Percentiles rank a stretch among this genome's conserved stretches.
phyloP scores from a whole-genome alignment of 306 rosid species.

The Mimosa pudica region DNA sequence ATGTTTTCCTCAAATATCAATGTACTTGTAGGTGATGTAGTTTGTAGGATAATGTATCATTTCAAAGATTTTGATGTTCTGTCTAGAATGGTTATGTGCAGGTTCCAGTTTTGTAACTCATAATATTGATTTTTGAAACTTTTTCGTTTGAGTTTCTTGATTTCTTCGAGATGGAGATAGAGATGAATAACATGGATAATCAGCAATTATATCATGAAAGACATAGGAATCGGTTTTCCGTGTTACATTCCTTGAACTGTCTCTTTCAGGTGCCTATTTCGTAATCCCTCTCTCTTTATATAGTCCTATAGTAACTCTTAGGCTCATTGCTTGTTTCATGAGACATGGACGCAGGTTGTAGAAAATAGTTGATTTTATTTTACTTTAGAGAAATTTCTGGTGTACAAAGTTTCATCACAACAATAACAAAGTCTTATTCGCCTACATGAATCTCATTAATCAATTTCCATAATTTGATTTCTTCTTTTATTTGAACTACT shows the following conservation, averaged over 20 bases:
- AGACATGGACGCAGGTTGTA: not conserved
- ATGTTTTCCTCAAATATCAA: too few species aligned
- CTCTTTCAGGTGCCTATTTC: too few species aligned
- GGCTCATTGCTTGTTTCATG: too few species aligned
- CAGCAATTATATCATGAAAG: conserved; percentile 39
- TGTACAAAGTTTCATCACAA: not conserved
- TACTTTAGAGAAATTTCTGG: too few species aligned
- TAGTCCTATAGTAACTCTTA: too few species aligned
- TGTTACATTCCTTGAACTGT: too few species aligned
- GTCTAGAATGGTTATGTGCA: not conserved
- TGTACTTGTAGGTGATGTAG: not conserved
- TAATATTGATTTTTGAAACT: not conserved
- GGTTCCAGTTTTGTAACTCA: not conserved
- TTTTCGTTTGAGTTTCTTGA: not conserved
- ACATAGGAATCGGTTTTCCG: too few species aligned
- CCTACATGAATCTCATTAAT: not conserved
- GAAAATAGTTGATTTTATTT: too few species aligned
- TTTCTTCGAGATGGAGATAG: not conserved
- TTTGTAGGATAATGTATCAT: not conserved
- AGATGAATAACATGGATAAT: conserved; percentile 45
- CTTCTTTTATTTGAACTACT: conserved; percentile 26
- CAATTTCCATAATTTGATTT: not conserved
- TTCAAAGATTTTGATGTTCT: not conserved
- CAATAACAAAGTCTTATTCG: too few species aligned
- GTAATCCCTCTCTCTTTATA: too few species aligned